phyloP scores from a whole-genome alignment of 1,284 basidiomycete genomes.

The Ustilago xerochloae region DNA sequence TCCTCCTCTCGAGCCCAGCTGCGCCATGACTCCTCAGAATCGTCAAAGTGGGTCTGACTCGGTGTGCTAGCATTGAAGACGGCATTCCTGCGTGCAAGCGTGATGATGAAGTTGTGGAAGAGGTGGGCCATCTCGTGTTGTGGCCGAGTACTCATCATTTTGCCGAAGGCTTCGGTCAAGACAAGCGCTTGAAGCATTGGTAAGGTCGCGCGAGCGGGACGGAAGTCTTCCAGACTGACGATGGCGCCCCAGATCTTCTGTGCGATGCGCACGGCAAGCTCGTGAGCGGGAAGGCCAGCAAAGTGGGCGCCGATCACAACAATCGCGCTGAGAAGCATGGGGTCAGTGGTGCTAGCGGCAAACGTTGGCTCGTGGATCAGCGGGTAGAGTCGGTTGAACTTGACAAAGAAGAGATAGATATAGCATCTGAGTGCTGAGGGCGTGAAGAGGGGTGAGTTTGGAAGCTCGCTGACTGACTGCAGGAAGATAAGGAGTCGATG shows the following conservation, averaged over 20 bases:
- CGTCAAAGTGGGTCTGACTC: conserved; percentile 28
- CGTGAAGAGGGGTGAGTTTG: conserved; percentile 54
- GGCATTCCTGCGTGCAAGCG: conserved; percentile 55
- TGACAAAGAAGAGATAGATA: conserved; percentile 58
- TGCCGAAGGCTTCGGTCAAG: conserved; percentile 55
- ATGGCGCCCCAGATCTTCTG: conserved; percentile 58
- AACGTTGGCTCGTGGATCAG: conserved; percentile 59
- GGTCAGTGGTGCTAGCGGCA: conserved; percentile 48
- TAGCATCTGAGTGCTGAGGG: conserved; percentile 52
- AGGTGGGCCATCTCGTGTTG: conserved; percentile 61
- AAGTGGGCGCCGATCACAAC: conserved; percentile 57
- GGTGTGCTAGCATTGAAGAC: conserved; percentile 48
- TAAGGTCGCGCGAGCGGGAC: conserved; percentile 53
- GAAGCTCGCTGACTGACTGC: conserved; percentile 50
- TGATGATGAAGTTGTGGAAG: conserved; percentile 61
- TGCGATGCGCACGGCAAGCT: conserved; percentile 52
- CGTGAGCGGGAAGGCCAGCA: conserved; percentile 51
- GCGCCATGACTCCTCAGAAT: conserved; percentile 51
- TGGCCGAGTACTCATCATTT: conserved; percentile 55
- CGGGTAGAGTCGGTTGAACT: conserved; percentile 54
- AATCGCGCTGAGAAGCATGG: conserved; percentile 55
- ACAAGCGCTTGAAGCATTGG: conserved; percentile 58
- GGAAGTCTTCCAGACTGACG: conserved; percentile 57
- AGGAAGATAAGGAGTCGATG: conserved; percentile 54
- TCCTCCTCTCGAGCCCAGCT: conserved; percentile 57